Evolutionary conservation across 73 alveolate species (phyloP), one percentile per base, ranked within the genome.

Genomic region (Diophrys appendiculata): DNA sequence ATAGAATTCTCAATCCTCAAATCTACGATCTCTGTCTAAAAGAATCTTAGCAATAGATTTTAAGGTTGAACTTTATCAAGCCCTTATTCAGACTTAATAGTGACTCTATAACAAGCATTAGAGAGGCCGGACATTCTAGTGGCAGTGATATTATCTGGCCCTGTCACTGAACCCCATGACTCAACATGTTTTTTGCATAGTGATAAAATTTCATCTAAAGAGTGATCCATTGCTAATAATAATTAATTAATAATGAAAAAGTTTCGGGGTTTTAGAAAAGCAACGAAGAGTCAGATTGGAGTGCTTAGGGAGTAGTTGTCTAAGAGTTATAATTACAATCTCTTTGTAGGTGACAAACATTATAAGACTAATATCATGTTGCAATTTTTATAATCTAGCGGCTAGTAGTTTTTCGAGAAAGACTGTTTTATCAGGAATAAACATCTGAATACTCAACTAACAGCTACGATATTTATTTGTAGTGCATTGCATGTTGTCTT

Each of bases 1-100:
- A 76, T 34, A 13, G 85, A 69, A 27, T 60, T 33, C 60, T 76
- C 85, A 18, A 76, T 43, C 18, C 60, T 43, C 60, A 43, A 43
- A 18, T 43, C 60, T 43, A 43, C 60, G 5, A 43, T 43, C 60
- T 43, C n/a, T 11, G 60, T 43, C 60, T 43, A 43, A 18, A 43
- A 43, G 60, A 11, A 43, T 43, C 60, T 43, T 11, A 43, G 18
- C 18, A 43, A 43, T 43, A 43, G 60, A 43, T 43, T 5, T 18
- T 43, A 11, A 11, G 60, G 60, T 18, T 43, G n/a, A 43, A 43
- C 60, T 43, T 5, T 11, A 18, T 43, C 60, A 11, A 18, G n/a
- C 18, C n/a, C n/a, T 11, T 5, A 11, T 5, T 18, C 60, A 43
- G n/a, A 11, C 60, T 43, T 43, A 43, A 43, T 43, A 11, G 60